Evolutionary conservation across 257 asterid genomes (phyloP).

Genomic region (Eucommia ulmoides): DNA sequence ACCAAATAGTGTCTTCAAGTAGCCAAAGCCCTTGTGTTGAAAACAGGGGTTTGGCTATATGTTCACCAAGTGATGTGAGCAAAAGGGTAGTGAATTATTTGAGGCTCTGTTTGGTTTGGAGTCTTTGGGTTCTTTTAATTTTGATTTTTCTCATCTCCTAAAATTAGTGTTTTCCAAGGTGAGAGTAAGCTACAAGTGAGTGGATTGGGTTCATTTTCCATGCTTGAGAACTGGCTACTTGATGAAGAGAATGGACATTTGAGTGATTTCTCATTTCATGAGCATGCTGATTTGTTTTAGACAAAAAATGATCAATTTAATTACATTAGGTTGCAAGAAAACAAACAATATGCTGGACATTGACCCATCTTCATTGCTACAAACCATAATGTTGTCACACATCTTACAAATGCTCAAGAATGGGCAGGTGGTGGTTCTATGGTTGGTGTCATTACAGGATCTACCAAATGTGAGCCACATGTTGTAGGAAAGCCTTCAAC

Average conservation of each 20-base stretch:
- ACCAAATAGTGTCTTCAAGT: conserved; percentile 24
- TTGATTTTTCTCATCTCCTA: neutral
- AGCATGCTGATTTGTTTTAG: neutral
- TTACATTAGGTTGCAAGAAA: no score
- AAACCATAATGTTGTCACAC: no score
- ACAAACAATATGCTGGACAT: no score
- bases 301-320: no score
- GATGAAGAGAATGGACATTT: neutral
- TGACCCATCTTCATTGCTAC: no score
- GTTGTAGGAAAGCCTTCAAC: no score
- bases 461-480: no score
- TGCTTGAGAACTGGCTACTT: neutral
- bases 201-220: neutral
- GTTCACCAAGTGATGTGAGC: no score
- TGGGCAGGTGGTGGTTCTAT: no score
- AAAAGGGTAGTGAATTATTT: conserved; percentile 6
- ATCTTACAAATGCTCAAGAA: no score
- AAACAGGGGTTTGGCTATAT: no score
- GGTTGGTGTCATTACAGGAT: no score
- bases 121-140: neutral
- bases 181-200: neutral
- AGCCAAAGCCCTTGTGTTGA: conserved; percentile 26
- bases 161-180: neutral
- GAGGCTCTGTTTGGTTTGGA: neutral
- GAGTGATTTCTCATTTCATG: neutral